Evolutionary conservation across 2,329 filamentous ascomycete genomes (phyloP).

Genomic region (Diaporthe sp.): DNA sequence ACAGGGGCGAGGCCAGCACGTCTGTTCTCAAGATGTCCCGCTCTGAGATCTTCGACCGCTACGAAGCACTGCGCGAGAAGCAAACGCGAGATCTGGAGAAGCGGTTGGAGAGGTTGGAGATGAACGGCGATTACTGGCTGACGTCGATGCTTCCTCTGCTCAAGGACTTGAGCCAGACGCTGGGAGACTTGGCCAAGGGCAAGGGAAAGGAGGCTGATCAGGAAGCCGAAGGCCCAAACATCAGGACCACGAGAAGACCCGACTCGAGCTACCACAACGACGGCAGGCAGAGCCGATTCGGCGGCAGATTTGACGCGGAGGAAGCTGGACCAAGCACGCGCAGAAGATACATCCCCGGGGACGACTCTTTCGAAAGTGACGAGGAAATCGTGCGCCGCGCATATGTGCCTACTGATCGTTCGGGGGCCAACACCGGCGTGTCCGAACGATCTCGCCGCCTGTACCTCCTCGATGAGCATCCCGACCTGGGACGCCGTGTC

Average conservation of each 20-base stretch:
- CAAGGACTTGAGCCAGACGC: constrained; percentile 53
- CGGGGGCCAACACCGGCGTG: constrained; percentile 11
- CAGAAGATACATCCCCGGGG: background rate
- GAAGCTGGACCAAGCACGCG: background rate
- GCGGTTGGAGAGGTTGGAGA: constrained; percentile 57
- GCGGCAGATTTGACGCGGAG: background rate
- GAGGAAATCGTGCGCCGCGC: constrained; percentile 16
- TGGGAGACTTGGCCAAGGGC: constrained; percentile 37
- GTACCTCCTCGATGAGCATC: constrained; percentile 24
- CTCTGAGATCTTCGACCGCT: constrained; percentile 27
- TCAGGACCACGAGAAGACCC: background rate
- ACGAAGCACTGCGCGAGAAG: constrained; percentile 33
- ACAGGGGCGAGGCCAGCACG: background rate
- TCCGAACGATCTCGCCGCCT: constrained; percentile 18
- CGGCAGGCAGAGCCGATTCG: constrained; percentile 6
- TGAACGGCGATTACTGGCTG: constrained; percentile 57
- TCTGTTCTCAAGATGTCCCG: constrained; percentile 27
- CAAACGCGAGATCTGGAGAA: constrained; percentile 54
- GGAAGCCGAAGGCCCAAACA: background rate
- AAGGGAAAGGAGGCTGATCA: background rate
- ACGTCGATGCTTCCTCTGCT: constrained; percentile 57
- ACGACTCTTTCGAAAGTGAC: constrained; percentile 11
- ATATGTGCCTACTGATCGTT: background rate
- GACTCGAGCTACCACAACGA: background rate
- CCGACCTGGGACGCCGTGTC: background rate